These are phyloP conservation scores for Saccharata proteae DNA, from an alignment of 2,329 filamentous ascomycete species.

Conservation along the genomic window DNA sequence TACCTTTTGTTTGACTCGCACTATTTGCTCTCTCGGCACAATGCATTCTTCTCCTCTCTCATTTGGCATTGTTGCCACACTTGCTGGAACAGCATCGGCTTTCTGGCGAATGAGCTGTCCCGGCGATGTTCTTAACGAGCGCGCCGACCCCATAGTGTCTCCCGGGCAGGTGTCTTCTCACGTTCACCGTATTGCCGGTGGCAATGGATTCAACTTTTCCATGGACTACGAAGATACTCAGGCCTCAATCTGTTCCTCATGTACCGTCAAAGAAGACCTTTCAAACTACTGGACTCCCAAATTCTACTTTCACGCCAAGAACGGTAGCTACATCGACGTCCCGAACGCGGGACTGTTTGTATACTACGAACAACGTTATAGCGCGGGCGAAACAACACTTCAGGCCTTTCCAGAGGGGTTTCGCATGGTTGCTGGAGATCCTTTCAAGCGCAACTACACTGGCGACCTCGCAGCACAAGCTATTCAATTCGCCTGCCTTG, in stretches of 20 bases:
- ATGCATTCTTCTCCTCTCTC: too few relatives aligned
- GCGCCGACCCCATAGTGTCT: slow-evolving; percentile 55
- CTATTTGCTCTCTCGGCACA: too few relatives aligned
- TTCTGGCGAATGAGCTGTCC: slow-evolving; percentile 29
- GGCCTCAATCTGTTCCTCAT: slow-evolving; percentile 1
- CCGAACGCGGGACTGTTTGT: slow-evolving; percentile 13
- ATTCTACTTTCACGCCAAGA: slow-evolving; percentile 18
- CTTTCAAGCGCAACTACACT: slow-evolving; percentile 21
- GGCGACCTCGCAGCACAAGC: slow-evolving; percentile 41
- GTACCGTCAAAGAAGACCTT: slow-evolving; percentile 48
- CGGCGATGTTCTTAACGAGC: slow-evolving; percentile 46
- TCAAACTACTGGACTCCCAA: slow-evolving; percentile 22
- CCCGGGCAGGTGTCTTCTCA: slow-evolving; percentile 37
- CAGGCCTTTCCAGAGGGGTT: slow-evolving; percentile 59
- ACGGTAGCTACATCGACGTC: slow-evolving; percentile 11
- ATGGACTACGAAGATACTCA: slow-evolving; percentile 14
- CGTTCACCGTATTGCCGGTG: slow-evolving; percentile 13
- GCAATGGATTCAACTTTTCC: slow-evolving; percentile 13
- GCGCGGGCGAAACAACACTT: too few relatives aligned
- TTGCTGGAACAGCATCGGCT: too few relatives aligned
- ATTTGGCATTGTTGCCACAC: too few relatives aligned
- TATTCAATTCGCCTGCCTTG: slow-evolving; percentile 46
- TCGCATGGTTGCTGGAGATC: slow-evolving; percentile 58
- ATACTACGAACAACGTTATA: too few relatives aligned
- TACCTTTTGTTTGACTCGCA: too few relatives aligned